Evolutionary conservation across 768 basidiomycete species (phyloP), one percentile per base, ranked within the genome.

Genomic region (Auricularia cornea): DNA sequence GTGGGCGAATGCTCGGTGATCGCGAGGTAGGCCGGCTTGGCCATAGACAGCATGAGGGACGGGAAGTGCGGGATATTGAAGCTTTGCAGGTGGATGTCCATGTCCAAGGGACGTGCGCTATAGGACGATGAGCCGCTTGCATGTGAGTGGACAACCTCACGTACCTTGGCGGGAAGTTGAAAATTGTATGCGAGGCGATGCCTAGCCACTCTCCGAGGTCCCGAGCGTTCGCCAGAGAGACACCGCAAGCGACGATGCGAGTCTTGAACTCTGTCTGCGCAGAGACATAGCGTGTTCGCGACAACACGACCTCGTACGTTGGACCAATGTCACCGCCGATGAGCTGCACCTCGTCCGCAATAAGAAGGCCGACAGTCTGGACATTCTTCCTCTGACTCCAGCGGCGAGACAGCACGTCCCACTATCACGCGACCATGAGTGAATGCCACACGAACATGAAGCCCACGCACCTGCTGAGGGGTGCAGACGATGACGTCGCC

Each of bases 151-250:
- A n/a, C 30, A 31, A 62, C 38, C n/a, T n/a, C 2, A 65, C 79
- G 60, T 72, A 90, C 87, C 90, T 90, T 0, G 95, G 94, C 0
- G 94, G 89, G 75, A 99, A 97, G 77, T 98, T 99, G 86, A 98
- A 99, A 68, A 97, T 91, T 2, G 90, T 91, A 71, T 97, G 94
- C 3, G 90, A 87, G 1, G 89, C 89, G 0, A 90, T 94, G 35
- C 94, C 96, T 75, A 99, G 92, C 97, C 97, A 99, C 70, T 98
- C 94, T 29, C 95, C 94, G 0, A 99, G 80, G 72, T 98, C 97
- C 20, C 92, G 83, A 2, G 96, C 96, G 69, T 98, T 98, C 23
- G 97, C 92, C 18, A 99, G 81, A 1, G 96, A 97, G 1, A 97
- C 95, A 65, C 92, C 89, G 68, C 93, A 94, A 0, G 94, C 95